phyloP scores from a whole-genome alignment of 2,329 filamentous ascomycete genomes.

The Diaporthe humulicola region DNA sequence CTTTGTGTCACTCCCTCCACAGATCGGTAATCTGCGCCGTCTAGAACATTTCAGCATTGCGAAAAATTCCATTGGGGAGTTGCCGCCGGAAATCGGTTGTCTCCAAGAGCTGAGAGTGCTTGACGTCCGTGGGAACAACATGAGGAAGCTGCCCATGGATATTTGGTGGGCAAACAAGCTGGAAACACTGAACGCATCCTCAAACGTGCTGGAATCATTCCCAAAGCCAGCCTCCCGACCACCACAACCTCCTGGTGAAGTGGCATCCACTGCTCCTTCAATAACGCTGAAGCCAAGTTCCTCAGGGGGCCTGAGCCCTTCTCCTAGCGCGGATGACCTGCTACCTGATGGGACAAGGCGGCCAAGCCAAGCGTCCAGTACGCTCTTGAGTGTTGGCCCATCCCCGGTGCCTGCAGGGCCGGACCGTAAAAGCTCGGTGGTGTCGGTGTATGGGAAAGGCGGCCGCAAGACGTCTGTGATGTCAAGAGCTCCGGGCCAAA shows the following conservation, averaged over 20 bases:
- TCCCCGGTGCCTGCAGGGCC: conserved; percentile 72
- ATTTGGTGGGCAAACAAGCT: conserved; percentile 96
- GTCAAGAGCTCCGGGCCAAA: conserved; percentile 69
- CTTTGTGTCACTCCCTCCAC: conserved; percentile 87
- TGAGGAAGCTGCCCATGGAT: conserved; percentile 88
- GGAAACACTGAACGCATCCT: conserved; percentile 94
- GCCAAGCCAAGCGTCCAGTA: conserved; percentile 82
- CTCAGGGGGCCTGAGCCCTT: conserved; percentile 63
- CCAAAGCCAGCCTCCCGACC: conserved; percentile 85
- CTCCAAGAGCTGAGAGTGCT: conserved; percentile 86
- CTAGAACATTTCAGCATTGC: conserved; percentile 95
- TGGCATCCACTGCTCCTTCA: conserved; percentile 45
- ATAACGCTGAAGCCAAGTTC: conserved; percentile 53
- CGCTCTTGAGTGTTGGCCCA: conserved; percentile 80
- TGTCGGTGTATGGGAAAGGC: conserved; percentile 82
- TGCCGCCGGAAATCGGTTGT: conserved; percentile 90
- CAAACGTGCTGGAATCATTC: conserved; percentile 91
- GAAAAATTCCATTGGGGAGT: conserved; percentile 86
- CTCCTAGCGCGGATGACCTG: conserved; percentile 84
- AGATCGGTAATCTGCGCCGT: conserved; percentile 85
- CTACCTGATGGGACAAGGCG: conserved; percentile 70
- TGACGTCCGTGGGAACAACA: conserved; percentile 93
- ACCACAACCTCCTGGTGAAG: conserved; percentile 70
- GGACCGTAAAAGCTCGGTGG: conserved; percentile 85
- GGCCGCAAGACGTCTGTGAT: conserved; percentile 89